Base-by-base conservation (phyloP, 495 filamentous ascomycete genomes). In the Penicillium paxilli region DNA sequence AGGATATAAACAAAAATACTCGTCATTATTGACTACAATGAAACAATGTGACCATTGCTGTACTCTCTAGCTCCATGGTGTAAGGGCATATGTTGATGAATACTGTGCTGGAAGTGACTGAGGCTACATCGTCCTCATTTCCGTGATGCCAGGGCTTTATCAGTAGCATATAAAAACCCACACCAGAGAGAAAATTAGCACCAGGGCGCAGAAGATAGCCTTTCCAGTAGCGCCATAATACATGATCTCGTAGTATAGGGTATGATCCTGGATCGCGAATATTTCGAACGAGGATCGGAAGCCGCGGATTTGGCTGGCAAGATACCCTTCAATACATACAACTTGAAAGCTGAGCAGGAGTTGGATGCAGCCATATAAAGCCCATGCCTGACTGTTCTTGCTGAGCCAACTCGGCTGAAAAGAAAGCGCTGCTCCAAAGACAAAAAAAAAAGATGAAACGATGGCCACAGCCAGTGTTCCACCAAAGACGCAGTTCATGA, bases 241-340 rank as follows among this genome's bases (percentile, higher is more conserved):
- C 23, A 54, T 54, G 24, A 47, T 42, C 10, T 54, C 47, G 19
- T 47, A 54, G 33, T 47, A 54, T 40, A 14, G 51, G 41, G 38
- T 23, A 12, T 47, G 32, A 11, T 14, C 19, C 44, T 21, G 12
- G 38, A 21, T 47, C 5, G 17, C 12, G 37, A 53, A 53, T 24
- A 53, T 38, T 11, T 53, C 30, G 10, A 53, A 53, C 8, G 30
- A 46, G 42, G 5, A 46, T 16, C 23, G 17, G 47, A 54, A 54
- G 23, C 51, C 33, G 24, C 37, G 24, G 33, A 54, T 33, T n/a
- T 30, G 22, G 24, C 51, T 54, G 24, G 44, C 45, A 47, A 47
- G 9, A 20, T 20, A 47, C 20, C 38, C 38, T 41, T 22, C 38
- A 6, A 41, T 35, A 11, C 38, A 41, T 19, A 41, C 8, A 41